phyloP scores from a whole-genome alignment of 1,284 basidiomycete species.

The Cerioporus squamosus region DNA sequence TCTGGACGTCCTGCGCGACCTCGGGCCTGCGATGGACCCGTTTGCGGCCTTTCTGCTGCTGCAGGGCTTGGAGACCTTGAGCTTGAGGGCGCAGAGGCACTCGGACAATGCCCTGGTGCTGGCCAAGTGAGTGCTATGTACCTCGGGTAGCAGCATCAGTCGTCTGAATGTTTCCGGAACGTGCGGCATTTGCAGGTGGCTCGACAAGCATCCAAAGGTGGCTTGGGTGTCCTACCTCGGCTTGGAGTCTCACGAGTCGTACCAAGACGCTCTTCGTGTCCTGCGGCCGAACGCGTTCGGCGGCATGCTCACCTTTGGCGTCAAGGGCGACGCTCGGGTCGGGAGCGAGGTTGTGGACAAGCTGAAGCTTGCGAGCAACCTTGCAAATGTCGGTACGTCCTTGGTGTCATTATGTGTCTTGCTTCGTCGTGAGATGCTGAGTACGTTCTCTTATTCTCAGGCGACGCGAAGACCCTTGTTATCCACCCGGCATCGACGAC shows the following conservation, averaged over 20 bases:
- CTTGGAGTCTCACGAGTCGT: slow-evolving; percentile 64
- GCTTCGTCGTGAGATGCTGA: neutral
- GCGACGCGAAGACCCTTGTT: slow-evolving; percentile 82
- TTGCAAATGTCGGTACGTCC: slow-evolving; percentile 72
- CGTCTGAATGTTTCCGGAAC: neutral
- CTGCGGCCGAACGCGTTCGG: slow-evolving; percentile 66
- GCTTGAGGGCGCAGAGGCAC: slow-evolving; percentile 78
- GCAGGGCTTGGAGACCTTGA: slow-evolving; percentile 87
- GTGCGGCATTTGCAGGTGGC: slow-evolving; percentile 44
- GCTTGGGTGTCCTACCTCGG: slow-evolving; percentile 87
- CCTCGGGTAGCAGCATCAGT: neutral
- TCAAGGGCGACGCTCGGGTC: slow-evolving; percentile 64
- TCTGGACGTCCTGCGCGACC: slow-evolving; percentile 75
- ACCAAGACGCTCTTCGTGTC: slow-evolving; percentile 63
- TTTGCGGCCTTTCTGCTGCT: slow-evolving; percentile 85
- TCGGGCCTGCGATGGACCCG: slow-evolving; percentile 79
- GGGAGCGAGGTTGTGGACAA: slow-evolving; percentile 77
- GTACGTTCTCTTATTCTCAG: slow-evolving; percentile 21
- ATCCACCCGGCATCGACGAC: slow-evolving; percentile 88
- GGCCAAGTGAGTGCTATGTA: slow-evolving; percentile 51
- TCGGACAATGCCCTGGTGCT: slow-evolving; percentile 76
- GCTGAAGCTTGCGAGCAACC: slow-evolving; percentile 75
- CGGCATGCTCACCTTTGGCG: slow-evolving; percentile 83
- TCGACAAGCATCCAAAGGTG: slow-evolving; percentile 73
- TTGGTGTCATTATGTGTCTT: neutral